These are phyloP conservation scores for Pythium monospermum DNA, from an alignment of 352 stramenopile genomes.

Conservation along the genomic window DNA sequence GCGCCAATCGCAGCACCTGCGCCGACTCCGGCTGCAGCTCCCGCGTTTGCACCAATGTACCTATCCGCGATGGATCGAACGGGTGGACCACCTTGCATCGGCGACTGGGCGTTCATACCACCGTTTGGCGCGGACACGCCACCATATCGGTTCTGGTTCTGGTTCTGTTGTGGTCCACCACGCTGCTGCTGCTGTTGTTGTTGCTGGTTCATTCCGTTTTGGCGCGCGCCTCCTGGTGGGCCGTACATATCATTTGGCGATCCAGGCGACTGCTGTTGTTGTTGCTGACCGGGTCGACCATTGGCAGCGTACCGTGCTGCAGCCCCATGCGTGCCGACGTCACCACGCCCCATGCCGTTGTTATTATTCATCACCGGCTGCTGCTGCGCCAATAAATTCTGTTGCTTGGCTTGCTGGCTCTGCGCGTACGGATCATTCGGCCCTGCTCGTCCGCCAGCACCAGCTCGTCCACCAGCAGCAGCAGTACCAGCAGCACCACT, in stretches of 20 bases:
- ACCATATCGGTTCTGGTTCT: conserved; percentile 14
- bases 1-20: conserved; percentile 5
- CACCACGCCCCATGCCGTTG: conserved; percentile 6
- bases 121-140: not conserved
- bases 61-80: conserved; percentile 19
- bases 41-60: conserved; percentile 11
- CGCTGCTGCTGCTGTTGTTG: too few species aligned
- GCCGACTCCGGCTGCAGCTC: not conserved
- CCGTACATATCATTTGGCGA: conserved; percentile 8
- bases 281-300: not conserved
- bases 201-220: conserved; percentile 1
- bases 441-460: conserved; percentile 8
- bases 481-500: too few species aligned
- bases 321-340: conserved; percentile 7
- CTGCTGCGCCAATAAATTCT: conserved; percentile 8
- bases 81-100: not conserved
- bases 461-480: too few species aligned
- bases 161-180: conserved; percentile 1
- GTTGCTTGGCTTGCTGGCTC: conserved; percentile 15
- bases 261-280: not conserved
- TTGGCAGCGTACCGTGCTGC: conserved; percentile 14
- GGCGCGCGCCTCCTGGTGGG: conserved; percentile 7
- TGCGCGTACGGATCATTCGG: conserved; percentile 13
- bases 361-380: conserved; percentile 1
- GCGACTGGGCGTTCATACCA: not conserved